Evolutionary conservation across 2,329 filamentous ascomycete genomes (phyloP), one percentile per base, ranked within the genome.

Genomic region (Alternaria panax): DNA sequence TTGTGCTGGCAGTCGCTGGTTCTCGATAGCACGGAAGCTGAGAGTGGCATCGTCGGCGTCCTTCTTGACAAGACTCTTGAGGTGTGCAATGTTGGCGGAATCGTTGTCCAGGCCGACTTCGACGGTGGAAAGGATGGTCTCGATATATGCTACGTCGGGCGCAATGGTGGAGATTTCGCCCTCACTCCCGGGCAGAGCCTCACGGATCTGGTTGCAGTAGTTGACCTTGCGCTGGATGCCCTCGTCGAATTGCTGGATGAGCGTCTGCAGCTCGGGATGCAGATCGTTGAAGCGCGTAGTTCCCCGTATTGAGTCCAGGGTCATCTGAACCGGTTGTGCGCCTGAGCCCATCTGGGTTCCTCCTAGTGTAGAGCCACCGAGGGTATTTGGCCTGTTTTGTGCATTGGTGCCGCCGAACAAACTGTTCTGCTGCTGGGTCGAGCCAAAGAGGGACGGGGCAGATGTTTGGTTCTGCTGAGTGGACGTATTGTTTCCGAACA

Each of bases 231-330:
- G 85, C 69, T 92, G 87, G 68, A 99, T 94, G 65, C 90, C 87
- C 58, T 87, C 86, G 78, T 99, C 94, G 64, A 96, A 87, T 9
- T 84, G 80, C 63, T 92, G 87, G 62, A 99, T 91, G 66, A 92
- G 82, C 63, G 88, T 87, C 73, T 96, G 92, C 16, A 97, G 83
- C 28, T 92, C 88, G 66, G 94, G 90, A 60, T 91, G 88, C 27
- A 97, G 88, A 77, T 97, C 94, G 74, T 93, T 92, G 82, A 95
- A 97, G 62, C 95, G 92, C 4, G 93, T 97, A 0, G 93, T 96
- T 16, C 91, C 90, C 52, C 92, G 88, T 60, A 98, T 83, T 73
- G 91, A 92, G 68, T 87, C 87, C 18, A 74, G 69, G 2, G 68
- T 68, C 46, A 70, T 67, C 54, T 77, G 70, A 14, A 75, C 66